Percentiles rank a stretch among this genome's conserved stretches.
These are phyloP conservation scores for Linnemannia zychae DNA, from an alignment of 192 early-diverging fungal species.

Conservation along the genomic window DNA sequence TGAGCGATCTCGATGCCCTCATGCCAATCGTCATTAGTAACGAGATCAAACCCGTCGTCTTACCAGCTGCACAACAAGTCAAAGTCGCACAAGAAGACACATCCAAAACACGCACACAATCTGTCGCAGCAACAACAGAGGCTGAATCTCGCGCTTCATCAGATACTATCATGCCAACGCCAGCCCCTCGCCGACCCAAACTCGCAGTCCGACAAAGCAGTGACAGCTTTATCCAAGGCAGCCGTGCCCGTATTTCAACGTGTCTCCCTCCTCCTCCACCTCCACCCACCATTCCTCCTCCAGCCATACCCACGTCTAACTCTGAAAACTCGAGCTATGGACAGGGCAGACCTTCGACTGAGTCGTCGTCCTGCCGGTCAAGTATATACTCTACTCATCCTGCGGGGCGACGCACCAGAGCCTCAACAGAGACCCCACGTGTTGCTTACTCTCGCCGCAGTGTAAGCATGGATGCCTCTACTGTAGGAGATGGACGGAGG, in stretches of 20 bases:
- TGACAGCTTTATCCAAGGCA: slow-evolving; percentile 13
- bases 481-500: not conserved
- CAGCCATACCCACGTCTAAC: slow-evolving; percentile 23
- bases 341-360: slow-evolving; percentile 4
- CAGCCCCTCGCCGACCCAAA: slow-evolving; percentile 10
- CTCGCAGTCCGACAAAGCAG: slow-evolving; percentile 21
- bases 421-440: slow-evolving; percentile 10
- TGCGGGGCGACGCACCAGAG: slow-evolving; percentile 8
- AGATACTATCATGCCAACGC: slow-evolving; percentile 8
- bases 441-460: slow-evolving; percentile 18
- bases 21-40: slow-evolving; percentile 34
- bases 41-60: slow-evolving; percentile 12
- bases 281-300: slow-evolving; percentile 36
- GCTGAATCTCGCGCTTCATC: not conserved
- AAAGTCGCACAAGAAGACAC: not conserved
- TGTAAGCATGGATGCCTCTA: slow-evolving; percentile 8
- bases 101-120: not conserved
- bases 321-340: not conserved
- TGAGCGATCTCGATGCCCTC: slow-evolving; percentile 16
- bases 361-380: not conserved
- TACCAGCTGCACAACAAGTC: not conserved
- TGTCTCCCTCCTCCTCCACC: slow-evolving; percentile 35
- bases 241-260: slow-evolving; percentile 13
- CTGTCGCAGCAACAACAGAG: not conserved
- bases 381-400: not conserved